Base-by-base conservation (phyloP, 1,284 basidiomycete genomes). In the Xerocomus minutiporus region DNA sequence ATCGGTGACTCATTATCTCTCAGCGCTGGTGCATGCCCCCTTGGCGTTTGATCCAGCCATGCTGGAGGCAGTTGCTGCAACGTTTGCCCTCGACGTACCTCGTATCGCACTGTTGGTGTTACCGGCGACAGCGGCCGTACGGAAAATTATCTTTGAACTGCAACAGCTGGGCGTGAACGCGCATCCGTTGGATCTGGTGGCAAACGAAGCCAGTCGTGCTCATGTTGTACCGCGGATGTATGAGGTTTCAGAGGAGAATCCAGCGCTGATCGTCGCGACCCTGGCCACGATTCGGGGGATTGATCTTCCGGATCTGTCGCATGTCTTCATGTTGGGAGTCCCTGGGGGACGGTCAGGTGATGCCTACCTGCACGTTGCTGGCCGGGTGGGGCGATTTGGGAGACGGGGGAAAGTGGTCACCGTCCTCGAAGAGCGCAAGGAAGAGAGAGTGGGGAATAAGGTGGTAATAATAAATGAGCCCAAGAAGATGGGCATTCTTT, bases 311-410 rank as follows among this genome's bases (percentile, higher is more conserved):
- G 75, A 76, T 53, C 71, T 91, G 58, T 80, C 79, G 46, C 88
- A 90, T 62, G 86, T 90, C 17, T 89, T 90, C 64, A 73, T 89
- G 50, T 68, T 86, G 40, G 86, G 85, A 5, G 68, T 84, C 1
- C 78, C 79, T 7, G 78, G 79, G 51, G 78, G 75, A 35, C 75
- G 71, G 26, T 69, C 62, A 55, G 72, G 80, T 13, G 84, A 86
- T 62, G 73, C 72, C 45, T 91, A 90, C 63, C 61, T 84, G 57
- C 88, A 91, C 60, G 70, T 84, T 50, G 81, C 84, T 2, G 88
- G 88, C n/a, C 81, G 88, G 13, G 84, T 86, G 7, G 86, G 87
- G 13, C 77, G 88, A 50, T 86, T 88, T 63, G 83, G 84, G 41
- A 72, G 77, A 47, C 71, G 67, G 36, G 84, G 86, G 17, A 81